Evolutionary conservation across 2,329 filamentous ascomycete genomes (phyloP).

Genomic region (Stemphylium beticola): DNA sequence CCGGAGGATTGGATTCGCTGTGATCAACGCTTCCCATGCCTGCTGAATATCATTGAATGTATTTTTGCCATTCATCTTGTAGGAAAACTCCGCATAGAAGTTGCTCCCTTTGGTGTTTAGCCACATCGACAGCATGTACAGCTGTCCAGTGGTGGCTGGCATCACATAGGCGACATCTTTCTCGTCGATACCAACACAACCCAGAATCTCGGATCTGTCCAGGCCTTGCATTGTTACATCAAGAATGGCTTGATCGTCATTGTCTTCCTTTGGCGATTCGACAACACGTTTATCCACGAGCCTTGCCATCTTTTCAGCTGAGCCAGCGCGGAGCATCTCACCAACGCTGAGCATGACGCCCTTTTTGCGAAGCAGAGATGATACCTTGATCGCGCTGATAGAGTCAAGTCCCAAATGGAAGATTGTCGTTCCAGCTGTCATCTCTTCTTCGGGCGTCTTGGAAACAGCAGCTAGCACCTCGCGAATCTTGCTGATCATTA

Average conservation of each 20-base stretch:
- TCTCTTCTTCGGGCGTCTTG: constrained; percentile 62
- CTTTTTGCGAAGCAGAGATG: constrained; percentile 69
- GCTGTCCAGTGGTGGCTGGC: constrained; percentile 77
- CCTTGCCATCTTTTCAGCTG: constrained; percentile 68
- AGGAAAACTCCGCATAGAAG: constrained; percentile 78
- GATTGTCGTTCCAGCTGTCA: constrained; percentile 68
- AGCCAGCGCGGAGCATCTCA: constrained; percentile 71
- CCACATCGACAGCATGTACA: constrained; percentile 82
- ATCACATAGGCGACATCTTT: constrained; percentile 63
- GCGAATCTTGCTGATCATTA: constrained; percentile 51
- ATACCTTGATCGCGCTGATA: constrained; percentile 87
- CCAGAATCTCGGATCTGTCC: constrained; percentile 50
- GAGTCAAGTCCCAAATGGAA: constrained; percentile 91
- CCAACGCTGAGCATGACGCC: constrained; percentile 70
- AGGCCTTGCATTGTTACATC: constrained; percentile 47
- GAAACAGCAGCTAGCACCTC: constrained; percentile 63
- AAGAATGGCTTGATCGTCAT: constrained; percentile 9
- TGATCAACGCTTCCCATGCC: constrained; percentile 68
- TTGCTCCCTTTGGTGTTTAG: constrained; percentile 68
- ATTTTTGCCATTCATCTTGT: constrained; percentile 55
- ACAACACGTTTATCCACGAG: constrained; percentile 30
- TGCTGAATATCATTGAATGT: constrained; percentile 53
- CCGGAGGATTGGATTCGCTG: constrained; percentile 68
- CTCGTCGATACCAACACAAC: constrained; percentile 49
- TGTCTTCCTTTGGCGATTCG: background rate